Conservation (phyloP, 352 stramenopile species). For the Phytophthora idaei region DNA sequence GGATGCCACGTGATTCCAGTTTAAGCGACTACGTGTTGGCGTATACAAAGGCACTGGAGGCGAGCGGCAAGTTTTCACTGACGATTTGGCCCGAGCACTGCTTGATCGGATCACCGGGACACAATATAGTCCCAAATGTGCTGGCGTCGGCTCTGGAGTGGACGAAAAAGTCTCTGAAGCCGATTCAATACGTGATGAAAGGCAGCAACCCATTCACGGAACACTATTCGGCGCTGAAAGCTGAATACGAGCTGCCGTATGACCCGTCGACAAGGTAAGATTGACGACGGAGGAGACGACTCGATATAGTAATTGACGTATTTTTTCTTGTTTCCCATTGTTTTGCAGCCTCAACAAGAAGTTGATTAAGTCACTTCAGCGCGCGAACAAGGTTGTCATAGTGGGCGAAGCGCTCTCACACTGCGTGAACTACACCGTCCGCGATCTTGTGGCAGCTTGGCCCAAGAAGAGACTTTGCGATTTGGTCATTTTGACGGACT, state of each 20-base stretch:
- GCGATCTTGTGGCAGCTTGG: slow-evolving; percentile 89
- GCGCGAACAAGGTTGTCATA: slow-evolving; percentile 79
- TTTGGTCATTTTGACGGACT: slow-evolving; percentile 72
- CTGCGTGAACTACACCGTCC: slow-evolving; percentile 95
- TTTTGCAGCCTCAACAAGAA: slow-evolving; percentile 67
- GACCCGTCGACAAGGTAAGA: slow-evolving; percentile 55
- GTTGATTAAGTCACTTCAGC: slow-evolving; percentile 84
- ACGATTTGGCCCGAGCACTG: slow-evolving; percentile 97
- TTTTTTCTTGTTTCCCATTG: no score
- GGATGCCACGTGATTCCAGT: slow-evolving; percentile 54
- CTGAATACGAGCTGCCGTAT: slow-evolving; percentile 89
- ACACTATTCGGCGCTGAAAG: slow-evolving; percentile 92
- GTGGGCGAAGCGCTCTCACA: slow-evolving; percentile 95
- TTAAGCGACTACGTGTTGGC: slow-evolving; percentile 81
- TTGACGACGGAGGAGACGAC: no score
- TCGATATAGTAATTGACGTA: no score
- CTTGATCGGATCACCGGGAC: slow-evolving; percentile 88
- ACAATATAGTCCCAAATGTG: slow-evolving; percentile 86
- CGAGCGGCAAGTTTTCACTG: slow-evolving; percentile 84
- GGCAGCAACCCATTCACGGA: slow-evolving; percentile 94
- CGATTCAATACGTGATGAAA: slow-evolving; percentile 90
- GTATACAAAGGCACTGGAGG: slow-evolving; percentile 88
- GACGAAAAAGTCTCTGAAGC: slow-evolving; percentile 55
- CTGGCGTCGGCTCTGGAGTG: slow-evolving; percentile 81
- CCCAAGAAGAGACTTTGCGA: slow-evolving; percentile 58